phyloP scores from a whole-genome alignment of 2,329 filamentous ascomycete genomes.

The Hymenoscyphus albidus region DNA sequence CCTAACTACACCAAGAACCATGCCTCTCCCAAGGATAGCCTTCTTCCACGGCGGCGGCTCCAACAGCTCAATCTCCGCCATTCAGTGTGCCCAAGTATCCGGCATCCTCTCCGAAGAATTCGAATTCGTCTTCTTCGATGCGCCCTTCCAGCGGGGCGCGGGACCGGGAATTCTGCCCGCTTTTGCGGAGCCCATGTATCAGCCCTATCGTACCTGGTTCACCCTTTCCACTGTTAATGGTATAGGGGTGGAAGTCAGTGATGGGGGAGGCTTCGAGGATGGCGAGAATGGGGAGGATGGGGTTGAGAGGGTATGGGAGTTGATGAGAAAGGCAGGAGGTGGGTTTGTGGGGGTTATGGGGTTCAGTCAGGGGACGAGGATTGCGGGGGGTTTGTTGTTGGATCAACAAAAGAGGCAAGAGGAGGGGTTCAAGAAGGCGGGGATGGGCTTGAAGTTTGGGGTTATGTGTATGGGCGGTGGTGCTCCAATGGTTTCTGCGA shows the following conservation, averaged over 20 bases:
- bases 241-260: conserved; percentile 9
- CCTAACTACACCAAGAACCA: not conserved
- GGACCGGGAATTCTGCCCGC: conserved; percentile 23
- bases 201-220: conserved; percentile 26
- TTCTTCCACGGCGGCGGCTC: conserved; percentile 28
- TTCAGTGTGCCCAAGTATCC: conserved; percentile 19
- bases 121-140: conserved; percentile 17
- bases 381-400: conserved; percentile 21
- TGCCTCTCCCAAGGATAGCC: conserved; percentile 19
- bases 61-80: conserved; percentile 18
- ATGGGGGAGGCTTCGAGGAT: conserved; percentile 14
- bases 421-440: conserved; percentile 15
- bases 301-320: conserved; percentile 21
- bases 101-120: not conserved
- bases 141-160: conserved; percentile 20
- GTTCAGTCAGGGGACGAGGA: conserved; percentile 28
- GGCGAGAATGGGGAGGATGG: conserved; percentile 14
- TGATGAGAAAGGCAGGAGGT: conserved; percentile 18
- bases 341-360: conserved; percentile 26
- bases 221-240: conserved; percentile 5
- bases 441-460: conserved; percentile 23
- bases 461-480: conserved; percentile 24
- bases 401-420: conserved; percentile 25
- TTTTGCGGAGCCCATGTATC: conserved; percentile 20
- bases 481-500: conserved; percentile 22